phyloP scores from a whole-genome alignment of 2,329 filamentous ascomycete genomes.

The Xylariaceae sp. region DNA sequence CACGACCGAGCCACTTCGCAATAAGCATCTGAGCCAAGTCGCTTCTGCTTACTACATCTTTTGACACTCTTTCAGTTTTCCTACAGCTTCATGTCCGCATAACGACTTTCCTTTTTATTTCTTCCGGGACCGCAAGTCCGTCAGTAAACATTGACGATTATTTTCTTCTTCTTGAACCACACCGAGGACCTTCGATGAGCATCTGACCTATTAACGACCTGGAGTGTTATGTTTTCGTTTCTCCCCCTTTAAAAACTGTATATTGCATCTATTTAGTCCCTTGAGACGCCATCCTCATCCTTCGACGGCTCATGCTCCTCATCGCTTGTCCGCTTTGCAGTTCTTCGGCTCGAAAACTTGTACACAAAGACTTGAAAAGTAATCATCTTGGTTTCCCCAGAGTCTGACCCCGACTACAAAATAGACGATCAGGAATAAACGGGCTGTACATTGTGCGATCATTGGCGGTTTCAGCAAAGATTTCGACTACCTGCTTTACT shows the following conservation, averaged over 20 bases:
- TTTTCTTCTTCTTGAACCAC: conserved; percentile 35
- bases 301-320: conserved; percentile 16
- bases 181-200: conserved; percentile 42
- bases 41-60: conserved; percentile 6
- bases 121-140: conserved; percentile 31
- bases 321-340: conserved; percentile 20
- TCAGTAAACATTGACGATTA: conserved; percentile 32
- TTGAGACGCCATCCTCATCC: conserved; percentile 11
- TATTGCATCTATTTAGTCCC: conserved; percentile 29
- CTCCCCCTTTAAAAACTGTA: conserved; percentile 30
- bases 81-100: conserved; percentile 42
- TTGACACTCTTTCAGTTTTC: conserved; percentile 31
- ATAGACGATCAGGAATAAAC: conserved; percentile 29
- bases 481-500: conserved; percentile 29
- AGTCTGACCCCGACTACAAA: conserved; percentile 26
- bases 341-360: conserved; percentile 21
- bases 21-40: conserved; percentile 14
- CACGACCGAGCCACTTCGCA: conserved; percentile 24
- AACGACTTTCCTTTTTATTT: conserved; percentile 39
- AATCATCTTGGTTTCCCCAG: conserved; percentile 24
- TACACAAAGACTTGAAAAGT: conserved; percentile 31
- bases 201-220: conserved; percentile 43
- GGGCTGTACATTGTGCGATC: conserved; percentile 29
- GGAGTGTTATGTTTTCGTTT: conserved; percentile 37
- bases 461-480: conserved; percentile 25